Conservation (phyloP, 2,329 filamentous ascomycete genomes). For the Ophiostoma australiae region DNA sequence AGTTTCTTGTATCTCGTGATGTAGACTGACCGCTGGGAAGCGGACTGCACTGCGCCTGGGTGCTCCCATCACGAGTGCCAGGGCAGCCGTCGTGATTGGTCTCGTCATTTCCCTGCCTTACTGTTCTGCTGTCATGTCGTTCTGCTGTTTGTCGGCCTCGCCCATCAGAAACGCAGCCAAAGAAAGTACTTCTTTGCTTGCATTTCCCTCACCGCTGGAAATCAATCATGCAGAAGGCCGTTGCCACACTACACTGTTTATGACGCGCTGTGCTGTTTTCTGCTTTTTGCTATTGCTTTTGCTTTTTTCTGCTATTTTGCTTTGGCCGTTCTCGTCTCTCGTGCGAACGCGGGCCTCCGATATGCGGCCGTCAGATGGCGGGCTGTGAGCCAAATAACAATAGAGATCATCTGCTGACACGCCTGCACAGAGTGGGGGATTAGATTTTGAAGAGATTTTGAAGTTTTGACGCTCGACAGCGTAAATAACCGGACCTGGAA, state of each 20-base stretch:
- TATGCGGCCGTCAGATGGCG: not conserved
- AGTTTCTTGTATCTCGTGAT: not conserved
- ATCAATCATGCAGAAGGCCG: not conserved
- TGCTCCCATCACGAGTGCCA: not conserved
- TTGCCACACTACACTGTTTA: not conserved
- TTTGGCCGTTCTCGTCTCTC: not conserved
- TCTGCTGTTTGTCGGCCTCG: not conserved
- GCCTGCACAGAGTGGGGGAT: not conserved
- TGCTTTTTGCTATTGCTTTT: not conserved
- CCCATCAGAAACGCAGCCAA: not conserved
- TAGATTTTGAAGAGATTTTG: not conserved
- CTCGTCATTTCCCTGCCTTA: not conserved
- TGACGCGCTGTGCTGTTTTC: not conserved
- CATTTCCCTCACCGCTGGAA: not conserved
- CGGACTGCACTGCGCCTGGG: not conserved
- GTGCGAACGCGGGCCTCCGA: not conserved
- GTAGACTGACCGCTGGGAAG: not conserved
- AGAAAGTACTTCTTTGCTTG: not conserved
- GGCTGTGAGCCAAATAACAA: not conserved
- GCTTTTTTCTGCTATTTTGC: not conserved
- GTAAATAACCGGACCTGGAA: not conserved
- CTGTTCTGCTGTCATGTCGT: not conserved
- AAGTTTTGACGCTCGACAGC: not conserved
- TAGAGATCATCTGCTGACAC: not conserved
- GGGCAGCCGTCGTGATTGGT: not conserved